Evolutionary conservation across 1,139 yeast species (phyloP), one percentile per base, ranked within the genome.

Genomic region (Geotrichum aggregatum): DNA sequence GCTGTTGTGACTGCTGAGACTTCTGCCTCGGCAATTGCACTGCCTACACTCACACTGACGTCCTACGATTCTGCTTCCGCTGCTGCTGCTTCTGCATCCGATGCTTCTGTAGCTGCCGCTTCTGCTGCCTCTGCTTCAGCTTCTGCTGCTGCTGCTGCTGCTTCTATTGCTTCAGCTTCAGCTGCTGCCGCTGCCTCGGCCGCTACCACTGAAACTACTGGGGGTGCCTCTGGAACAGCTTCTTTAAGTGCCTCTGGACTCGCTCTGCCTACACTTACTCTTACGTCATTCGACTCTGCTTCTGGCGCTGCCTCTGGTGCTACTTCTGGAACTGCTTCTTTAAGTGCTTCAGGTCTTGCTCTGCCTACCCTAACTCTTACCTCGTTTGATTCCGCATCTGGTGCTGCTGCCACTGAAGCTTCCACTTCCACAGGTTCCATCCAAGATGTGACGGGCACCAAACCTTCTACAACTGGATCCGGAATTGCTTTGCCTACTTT

Each of bases 241-340:
- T 11, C 22, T 16, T 6, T 6, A 18, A 4, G 24, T n/a, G 41
- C 14, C 41, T 14, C 41, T 8, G 14, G 22, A 16, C 11, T 16
- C 5, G 36, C 10, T 5, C 8, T n/a, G 3, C 51, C 46, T 14
- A 41, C 51, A 5, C 10, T 24, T 13, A 24, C 35, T 1, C 13
- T 47, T 10, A 38, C 50, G 30, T 38, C 50, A 5, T 39, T 16
- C 39, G 21, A 24, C 4, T 26, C 44, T 13, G 44, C 28, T 10
- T n/a, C 36, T 16, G 41, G 31, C 18, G 19, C 13, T 45, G 36
- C 6, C 36, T 14, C 41, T 31, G 44, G 50, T 28, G 19, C 47
- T 19, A 38, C 36, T 14, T 1, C 34, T 22, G 41, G 22, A 10
- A 19, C 41, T 16, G 5, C 16, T 2, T n/a, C 36, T 34, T 8